Percentiles rank a stretch among this genome's conserved stretches.
phyloP scores from a whole-genome alignment of 371 early-diverging fungal species.

The Mortierella sp. region DNA sequence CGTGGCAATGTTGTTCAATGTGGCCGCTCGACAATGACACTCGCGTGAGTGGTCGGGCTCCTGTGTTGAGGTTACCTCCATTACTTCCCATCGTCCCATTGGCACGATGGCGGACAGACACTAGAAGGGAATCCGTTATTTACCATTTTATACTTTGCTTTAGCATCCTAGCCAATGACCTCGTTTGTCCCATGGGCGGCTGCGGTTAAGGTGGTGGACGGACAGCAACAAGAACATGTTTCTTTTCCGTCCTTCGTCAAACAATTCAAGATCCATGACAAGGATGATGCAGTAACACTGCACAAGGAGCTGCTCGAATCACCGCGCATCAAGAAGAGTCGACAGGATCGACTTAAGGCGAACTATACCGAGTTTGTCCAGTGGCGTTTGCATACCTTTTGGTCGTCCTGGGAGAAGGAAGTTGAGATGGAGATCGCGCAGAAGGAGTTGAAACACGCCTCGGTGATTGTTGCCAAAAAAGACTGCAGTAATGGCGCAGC shows the following conservation, averaged over 20 bases:
- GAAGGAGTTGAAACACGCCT: not conserved
- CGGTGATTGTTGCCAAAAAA: no score
- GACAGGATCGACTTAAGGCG: constrained; percentile 3
- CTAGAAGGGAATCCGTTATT: not conserved
- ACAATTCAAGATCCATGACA: not conserved
- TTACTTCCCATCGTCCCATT: not conserved
- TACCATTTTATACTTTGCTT: not conserved
- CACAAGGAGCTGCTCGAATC: constrained; percentile 5
- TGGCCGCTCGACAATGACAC: not conserved
- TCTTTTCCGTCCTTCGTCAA: not conserved
- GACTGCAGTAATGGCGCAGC: no score
- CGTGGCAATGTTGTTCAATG: no score
- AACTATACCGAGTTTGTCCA: not conserved
- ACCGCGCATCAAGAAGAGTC: constrained; percentile 9
- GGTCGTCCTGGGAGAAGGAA: constrained; percentile 1
- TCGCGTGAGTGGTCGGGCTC: not conserved
- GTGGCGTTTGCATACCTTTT: constrained; percentile 9
- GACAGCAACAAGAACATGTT: not conserved
- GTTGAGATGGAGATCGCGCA: no score
- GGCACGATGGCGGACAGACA: not conserved
- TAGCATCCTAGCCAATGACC: not conserved
- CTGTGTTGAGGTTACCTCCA: not conserved
- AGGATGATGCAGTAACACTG: not conserved
- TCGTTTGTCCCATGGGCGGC: not conserved
- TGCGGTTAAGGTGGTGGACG: not conserved